phyloP scores from a whole-genome alignment of 2,329 filamentous ascomycete genomes.

The Apiospora rasikravindrae region DNA sequence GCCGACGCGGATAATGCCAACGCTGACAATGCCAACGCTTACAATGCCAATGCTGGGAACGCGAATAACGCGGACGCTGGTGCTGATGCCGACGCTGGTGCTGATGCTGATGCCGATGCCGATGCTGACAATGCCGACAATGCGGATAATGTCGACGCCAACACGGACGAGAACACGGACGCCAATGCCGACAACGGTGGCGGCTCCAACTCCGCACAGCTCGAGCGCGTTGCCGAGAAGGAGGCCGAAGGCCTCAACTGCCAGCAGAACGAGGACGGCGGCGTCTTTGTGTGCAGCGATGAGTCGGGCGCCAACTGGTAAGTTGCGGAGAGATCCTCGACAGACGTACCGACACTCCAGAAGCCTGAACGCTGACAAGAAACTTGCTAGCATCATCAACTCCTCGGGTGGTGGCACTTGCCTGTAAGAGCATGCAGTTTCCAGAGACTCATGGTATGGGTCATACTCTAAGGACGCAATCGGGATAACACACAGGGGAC shows the following conservation, averaged over 20 bases:
- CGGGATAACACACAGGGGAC: neutral
- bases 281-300: neutral
- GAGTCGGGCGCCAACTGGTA: slow-evolving; percentile 4
- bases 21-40: neutral
- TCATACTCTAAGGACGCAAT: too few relatives aligned
- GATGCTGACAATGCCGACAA: too few relatives aligned
- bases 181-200: neutral
- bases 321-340: neutral
- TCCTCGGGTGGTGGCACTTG: neutral
- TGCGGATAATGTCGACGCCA: neutral
- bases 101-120: neutral
- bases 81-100: neutral
- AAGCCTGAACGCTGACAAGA: neutral
- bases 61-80: neutral
- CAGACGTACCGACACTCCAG: neutral
- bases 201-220: neutral
- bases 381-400: neutral
- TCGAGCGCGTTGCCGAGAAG: neutral
- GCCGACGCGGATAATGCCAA: neutral
- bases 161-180: neutral
- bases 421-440: neutral
- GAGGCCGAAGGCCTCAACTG: neutral
- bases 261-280: neutral
- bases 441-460: neutral
- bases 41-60: too few relatives aligned